Evolutionary conservation across 345 rosid species (phyloP), one percentile per base, ranked within the genome.

Genomic region (Psidium guajava): DNA sequence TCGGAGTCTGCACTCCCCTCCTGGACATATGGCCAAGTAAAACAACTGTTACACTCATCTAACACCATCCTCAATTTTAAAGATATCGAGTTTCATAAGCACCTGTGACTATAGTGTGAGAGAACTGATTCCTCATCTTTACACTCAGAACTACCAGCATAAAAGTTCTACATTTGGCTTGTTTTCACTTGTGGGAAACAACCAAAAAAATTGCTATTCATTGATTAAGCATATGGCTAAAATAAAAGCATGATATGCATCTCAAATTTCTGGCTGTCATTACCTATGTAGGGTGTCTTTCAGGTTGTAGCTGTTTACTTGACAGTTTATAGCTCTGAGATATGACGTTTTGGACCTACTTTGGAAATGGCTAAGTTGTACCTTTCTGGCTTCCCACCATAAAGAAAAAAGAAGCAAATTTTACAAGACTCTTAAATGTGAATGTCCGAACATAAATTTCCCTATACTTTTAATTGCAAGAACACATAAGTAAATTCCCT

Each of bases 1-100:
- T 85, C 88, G 47, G 92, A 92, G 83, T 92, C 92, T 57, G 85
- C 88, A 82, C 86, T 69, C 12, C 89, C 92, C 59, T 82, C 44
- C 83, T 82, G 14, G 44, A 52, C 4, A 89, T 77, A 56, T 83
- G 86, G 50, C 18, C 40, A 51, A 83, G 88, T 42, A 36, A 53
- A 74, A 55, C 28, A 83, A 40, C 56, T 20, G 49, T 82, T 12
- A 83, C 24, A 59, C 16, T 36, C 61, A 49, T 32, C 28, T 36
- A 12, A 0, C 6, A 1, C 77, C 3, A 36, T 69, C 77, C 77
- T 69, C 77, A 36, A 18, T 32, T 56, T 69, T 36, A 36, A 69
- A 36, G 47, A 69, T 16, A 80, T 25, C 11, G 5, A 4, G 36
- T 24, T 24, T 49, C 16, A 81, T 25, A 59, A 59, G 69, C 69